A percentile compares a stretch with the other conserved stretches of the same genome.
These are phyloP conservation scores for Massarina eburnea DNA, from an alignment of 2,329 filamentous ascomycete genomes.

Conservation along the genomic window DNA sequence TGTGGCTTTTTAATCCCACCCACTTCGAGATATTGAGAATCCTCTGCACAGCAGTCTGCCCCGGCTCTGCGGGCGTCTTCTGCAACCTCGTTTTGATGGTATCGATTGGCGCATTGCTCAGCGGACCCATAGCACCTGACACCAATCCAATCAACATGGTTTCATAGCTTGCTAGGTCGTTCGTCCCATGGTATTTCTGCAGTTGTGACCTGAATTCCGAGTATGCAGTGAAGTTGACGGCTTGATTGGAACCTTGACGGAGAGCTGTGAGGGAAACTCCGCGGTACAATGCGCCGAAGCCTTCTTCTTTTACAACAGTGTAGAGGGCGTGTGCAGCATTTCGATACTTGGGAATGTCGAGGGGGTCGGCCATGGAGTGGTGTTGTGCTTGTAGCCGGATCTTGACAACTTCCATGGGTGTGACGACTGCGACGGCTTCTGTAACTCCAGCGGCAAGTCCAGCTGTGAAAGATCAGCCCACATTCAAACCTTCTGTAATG, in stretches of 20 bases:
- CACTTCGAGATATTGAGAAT: conserved; percentile 71
- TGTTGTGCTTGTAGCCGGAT: conserved; percentile 97
- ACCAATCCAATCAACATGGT: conserved; percentile 90
- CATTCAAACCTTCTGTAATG: neutral
- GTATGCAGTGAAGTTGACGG: conserved; percentile 95
- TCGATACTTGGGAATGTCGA: conserved; percentile 95
- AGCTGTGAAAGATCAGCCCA: conserved; percentile 52
- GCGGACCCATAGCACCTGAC: conserved; percentile 89
- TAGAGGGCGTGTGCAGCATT: conserved; percentile 83
- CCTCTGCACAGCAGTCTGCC: conserved; percentile 76
- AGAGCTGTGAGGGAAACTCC: conserved; percentile 92
- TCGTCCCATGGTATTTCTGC: conserved; percentile 71
- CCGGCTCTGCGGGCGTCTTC: conserved; percentile 79
- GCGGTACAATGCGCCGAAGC: conserved; percentile 82
- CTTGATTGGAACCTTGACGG: conserved; percentile 94
- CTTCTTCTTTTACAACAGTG: conserved; percentile 91
- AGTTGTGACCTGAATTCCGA: conserved; percentile 84
- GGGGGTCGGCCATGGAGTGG: conserved; percentile 95
- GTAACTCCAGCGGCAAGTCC: conserved; percentile 92
- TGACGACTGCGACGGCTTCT: conserved; percentile 94
- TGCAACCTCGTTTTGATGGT: conserved; percentile 98
- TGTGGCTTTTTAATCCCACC: conserved; percentile 50
- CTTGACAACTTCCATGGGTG: conserved; percentile 99
- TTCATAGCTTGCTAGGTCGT: conserved; percentile 79
- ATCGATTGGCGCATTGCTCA: conserved; percentile 96